Percentiles rank a stretch among this genome's conserved stretches.
These are phyloP conservation scores for Paramecium primaurelia DNA, from an alignment of 73 alveolate species.

Conservation along the genomic window DNA sequence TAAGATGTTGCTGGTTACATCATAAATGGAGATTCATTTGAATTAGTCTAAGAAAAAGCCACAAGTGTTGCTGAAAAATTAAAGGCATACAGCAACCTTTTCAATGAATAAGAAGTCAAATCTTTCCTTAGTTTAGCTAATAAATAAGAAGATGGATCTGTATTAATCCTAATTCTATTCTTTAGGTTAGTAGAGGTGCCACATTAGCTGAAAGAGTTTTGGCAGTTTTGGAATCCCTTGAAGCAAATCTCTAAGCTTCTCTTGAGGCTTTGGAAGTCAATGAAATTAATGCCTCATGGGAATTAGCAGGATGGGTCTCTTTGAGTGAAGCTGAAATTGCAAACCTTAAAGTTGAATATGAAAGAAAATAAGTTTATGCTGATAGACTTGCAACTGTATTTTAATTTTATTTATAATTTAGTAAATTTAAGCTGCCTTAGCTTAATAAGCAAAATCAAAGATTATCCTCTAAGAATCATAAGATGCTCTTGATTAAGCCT, in stretches of 20 bases:
- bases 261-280: not conserved
- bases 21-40: constrained; percentile 34
- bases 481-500: constrained; percentile 38
- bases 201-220: constrained; percentile 37
- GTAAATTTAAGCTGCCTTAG: constrained; percentile 9
- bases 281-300: constrained; percentile 40
- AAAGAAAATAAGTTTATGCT: constrained; percentile 21
- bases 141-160: not conserved
- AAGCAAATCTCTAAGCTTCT: not conserved
- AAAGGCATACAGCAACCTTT: constrained; percentile 17
- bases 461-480: not conserved
- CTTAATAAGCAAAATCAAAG: constrained; percentile 21
- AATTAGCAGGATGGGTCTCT: constrained; percentile 45
- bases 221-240: not conserved
- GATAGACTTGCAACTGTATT: constrained; percentile 27
- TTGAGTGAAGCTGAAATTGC: constrained; percentile 41
- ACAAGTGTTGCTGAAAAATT: not conserved
- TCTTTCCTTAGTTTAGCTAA: not conserved
- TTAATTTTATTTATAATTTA: not conserved
- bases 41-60: not conserved
- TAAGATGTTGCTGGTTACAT: constrained; percentile 46
- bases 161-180: not conserved
- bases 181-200: not conserved
- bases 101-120: not conserved
- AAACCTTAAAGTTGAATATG: not conserved